Evolutionary conservation across 148 eudicot species (phyloP).

Genomic region (Rhododendron williamsianum): DNA sequence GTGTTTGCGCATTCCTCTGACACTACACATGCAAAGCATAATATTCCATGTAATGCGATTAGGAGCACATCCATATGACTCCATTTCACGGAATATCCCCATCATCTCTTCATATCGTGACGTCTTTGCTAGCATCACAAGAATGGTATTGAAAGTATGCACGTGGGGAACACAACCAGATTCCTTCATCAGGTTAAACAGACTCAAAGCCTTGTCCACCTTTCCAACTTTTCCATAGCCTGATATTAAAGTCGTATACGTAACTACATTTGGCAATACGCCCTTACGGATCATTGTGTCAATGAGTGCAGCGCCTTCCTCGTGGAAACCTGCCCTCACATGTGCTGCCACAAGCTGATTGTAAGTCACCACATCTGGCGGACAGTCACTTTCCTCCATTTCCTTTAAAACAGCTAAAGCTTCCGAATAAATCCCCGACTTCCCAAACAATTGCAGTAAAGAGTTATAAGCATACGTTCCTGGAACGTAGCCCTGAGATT

Average conservation of each 20-base stretch:
- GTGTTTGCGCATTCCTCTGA: slow-evolving; percentile 59
- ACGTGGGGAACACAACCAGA: slow-evolving; percentile 85
- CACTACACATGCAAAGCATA: slow-evolving; percentile 74
- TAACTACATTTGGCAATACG: slow-evolving; percentile 70
- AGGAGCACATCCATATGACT: slow-evolving; percentile 66
- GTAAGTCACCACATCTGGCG: slow-evolving; percentile 72
- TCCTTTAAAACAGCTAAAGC: slow-evolving; percentile 69
- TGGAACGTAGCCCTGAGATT: slow-evolving; percentile 54
- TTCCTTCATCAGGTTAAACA: slow-evolving; percentile 66
- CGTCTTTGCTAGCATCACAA: slow-evolving; percentile 81
- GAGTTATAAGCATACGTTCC: slow-evolving; percentile 83
- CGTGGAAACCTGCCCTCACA: slow-evolving; percentile 73
- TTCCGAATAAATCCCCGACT: slow-evolving; percentile 66
- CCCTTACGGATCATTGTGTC: slow-evolving; percentile 70
- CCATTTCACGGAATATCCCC: slow-evolving; percentile 67
- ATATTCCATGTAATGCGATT: slow-evolving; percentile 90
- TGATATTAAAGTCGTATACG: slow-evolving; percentile 80
- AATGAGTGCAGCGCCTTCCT: slow-evolving; percentile 73
- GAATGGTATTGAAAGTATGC: slow-evolving; percentile 74
- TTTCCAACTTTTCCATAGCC: slow-evolving; percentile 84
- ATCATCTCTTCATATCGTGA: slow-evolving; percentile 66
- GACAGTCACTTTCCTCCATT: slow-evolving; percentile 69
- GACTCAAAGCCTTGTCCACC: slow-evolving; percentile 62
- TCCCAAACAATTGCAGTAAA: slow-evolving; percentile 82
- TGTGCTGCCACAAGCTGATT: slow-evolving; percentile 77